Conservation (phyloP, 495 filamentous ascomycete genomes). For the Penicillium odoratum region DNA sequence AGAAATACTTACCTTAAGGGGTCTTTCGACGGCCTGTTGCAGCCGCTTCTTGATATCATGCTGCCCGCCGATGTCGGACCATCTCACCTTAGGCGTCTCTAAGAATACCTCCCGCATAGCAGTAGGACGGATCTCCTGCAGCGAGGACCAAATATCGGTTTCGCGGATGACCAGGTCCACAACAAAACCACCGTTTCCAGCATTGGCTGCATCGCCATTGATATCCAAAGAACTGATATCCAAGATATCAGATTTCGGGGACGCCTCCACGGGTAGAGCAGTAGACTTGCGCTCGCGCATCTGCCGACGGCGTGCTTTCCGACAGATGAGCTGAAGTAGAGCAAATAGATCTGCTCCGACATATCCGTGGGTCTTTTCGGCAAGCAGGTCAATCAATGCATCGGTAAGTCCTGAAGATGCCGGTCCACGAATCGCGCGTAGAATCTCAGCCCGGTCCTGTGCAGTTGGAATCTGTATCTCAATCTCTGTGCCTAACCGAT, state of each 20-base stretch:
- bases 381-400: conserved; percentile 45
- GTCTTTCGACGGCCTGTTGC: conserved; percentile 63
- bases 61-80: conserved; percentile 90
- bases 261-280: neutral
- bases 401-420: conserved; percentile 32
- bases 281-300: conserved; percentile 11
- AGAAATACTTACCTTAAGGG: conserved; percentile 54
- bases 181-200: conserved; percentile 10
- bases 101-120: conserved; percentile 90
- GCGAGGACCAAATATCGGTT: conserved; percentile 54
- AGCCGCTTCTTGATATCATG: conserved; percentile 73
- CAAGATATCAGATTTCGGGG: neutral
- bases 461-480: conserved; percentile 79
- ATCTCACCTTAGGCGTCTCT: conserved; percentile 81
- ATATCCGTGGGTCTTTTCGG: conserved; percentile 65
- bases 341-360: conserved; percentile 63
- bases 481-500: conserved; percentile 69
- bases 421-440: conserved; percentile 49
- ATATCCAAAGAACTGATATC: too few species aligned
- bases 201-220: neutral
- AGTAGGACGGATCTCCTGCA: conserved; percentile 66
- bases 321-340: conserved; percentile 48
- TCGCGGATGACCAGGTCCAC: conserved; percentile 37
- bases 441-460: conserved; percentile 68
- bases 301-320: conserved; percentile 42